A percentile compares a stretch with the other conserved stretches of the same genome.
Evolutionary conservation across 768 basidiomycete genomes (phyloP).

Genomic region (Termitomyces sp.): DNA sequence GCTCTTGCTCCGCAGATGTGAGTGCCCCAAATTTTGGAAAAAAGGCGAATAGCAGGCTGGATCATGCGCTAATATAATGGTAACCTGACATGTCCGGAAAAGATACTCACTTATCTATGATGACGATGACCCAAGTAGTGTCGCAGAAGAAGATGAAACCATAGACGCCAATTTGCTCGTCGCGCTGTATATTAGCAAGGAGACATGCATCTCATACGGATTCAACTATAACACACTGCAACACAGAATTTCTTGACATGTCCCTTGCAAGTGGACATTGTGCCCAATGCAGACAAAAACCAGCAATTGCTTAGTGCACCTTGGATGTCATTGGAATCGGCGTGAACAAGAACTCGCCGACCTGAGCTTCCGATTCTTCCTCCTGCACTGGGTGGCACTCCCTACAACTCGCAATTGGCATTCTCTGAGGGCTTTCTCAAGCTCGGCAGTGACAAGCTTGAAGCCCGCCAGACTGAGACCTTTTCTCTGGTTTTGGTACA

Average conservation of each 20-base stretch:
- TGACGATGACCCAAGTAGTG: slow-evolving; percentile 43
- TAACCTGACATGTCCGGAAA: not conserved
- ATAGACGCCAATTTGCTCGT: slow-evolving; percentile 50
- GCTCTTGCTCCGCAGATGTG: slow-evolving; percentile 26
- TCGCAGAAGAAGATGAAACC: slow-evolving; percentile 57
- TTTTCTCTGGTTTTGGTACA: not conserved
- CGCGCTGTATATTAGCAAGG: slow-evolving; percentile 25
- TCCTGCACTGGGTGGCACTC: too few relatives aligned
- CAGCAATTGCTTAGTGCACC: slow-evolving; percentile 47
- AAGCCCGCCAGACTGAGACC: slow-evolving; percentile 20
- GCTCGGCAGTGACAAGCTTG: slow-evolving; percentile 44
- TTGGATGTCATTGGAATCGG: slow-evolving; percentile 40
- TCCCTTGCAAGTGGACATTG: slow-evolving; percentile 36
- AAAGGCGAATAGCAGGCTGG: slow-evolving; percentile 41
- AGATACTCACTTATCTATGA: slow-evolving; percentile 46
- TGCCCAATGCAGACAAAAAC: slow-evolving; percentile 48
- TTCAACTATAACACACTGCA: slow-evolving; percentile 25
- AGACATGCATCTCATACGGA: not conserved
- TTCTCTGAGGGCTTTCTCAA: slow-evolving; percentile 36
- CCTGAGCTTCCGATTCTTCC: too few relatives aligned
- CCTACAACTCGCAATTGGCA: slow-evolving; percentile 24
- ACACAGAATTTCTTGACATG: slow-evolving; percentile 52
- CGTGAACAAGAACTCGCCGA: too few relatives aligned
- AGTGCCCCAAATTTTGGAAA: slow-evolving; percentile 52
- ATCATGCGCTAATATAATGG: not conserved